Percentiles rank a stretch among this genome's conserved stretches.
Evolutionary conservation across 2,329 filamentous ascomycete species (phyloP).

Genomic region (Talaromyces verruculosus): DNA sequence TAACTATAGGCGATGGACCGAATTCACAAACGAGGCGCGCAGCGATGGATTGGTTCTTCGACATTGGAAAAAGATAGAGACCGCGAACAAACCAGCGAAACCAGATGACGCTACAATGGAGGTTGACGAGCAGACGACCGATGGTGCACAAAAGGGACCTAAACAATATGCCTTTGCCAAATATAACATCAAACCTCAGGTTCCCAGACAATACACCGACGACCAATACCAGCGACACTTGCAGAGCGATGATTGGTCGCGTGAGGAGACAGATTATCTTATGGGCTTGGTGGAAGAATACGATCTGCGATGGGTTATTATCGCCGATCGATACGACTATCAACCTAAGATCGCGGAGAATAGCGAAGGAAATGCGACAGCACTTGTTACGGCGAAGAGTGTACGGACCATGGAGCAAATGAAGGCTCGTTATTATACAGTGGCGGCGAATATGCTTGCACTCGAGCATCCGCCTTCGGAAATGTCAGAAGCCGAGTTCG

Average conservation of each 20-base stretch:
- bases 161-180: slow-evolving; percentile 69
- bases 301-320: slow-evolving; percentile 85
- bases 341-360: slow-evolving; percentile 32
- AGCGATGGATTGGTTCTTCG: slow-evolving; percentile 68
- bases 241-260: slow-evolving; percentile 76
- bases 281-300: slow-evolving; percentile 72
- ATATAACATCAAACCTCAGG: slow-evolving; percentile 77
- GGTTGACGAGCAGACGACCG: slow-evolving; percentile 39
- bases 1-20: slow-evolving; percentile 61
- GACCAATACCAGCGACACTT: slow-evolving; percentile 80
- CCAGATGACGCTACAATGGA: slow-evolving; percentile 42
- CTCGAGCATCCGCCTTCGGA: slow-evolving; percentile 75
- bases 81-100: slow-evolving; percentile 33
- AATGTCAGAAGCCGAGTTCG: slow-evolving; percentile 85
- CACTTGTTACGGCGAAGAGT: slow-evolving; percentile 43
- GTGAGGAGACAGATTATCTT: slow-evolving; percentile 91
- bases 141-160: slow-evolving; percentile 33
- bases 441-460: slow-evolving; percentile 79
- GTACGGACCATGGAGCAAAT: slow-evolving; percentile 80
- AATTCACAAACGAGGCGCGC: slow-evolving; percentile 77
- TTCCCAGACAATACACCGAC: slow-evolving; percentile 75
- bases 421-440: slow-evolving; percentile 85
- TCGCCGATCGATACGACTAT: slow-evolving; percentile 89
- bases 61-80: slow-evolving; percentile 75
- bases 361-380: slow-evolving; percentile 32